Percentiles rank a stretch among this genome's conserved stretches.
phyloP scores from a whole-genome alignment of 345 rosid species.

The Sisymbrium irio region DNA sequence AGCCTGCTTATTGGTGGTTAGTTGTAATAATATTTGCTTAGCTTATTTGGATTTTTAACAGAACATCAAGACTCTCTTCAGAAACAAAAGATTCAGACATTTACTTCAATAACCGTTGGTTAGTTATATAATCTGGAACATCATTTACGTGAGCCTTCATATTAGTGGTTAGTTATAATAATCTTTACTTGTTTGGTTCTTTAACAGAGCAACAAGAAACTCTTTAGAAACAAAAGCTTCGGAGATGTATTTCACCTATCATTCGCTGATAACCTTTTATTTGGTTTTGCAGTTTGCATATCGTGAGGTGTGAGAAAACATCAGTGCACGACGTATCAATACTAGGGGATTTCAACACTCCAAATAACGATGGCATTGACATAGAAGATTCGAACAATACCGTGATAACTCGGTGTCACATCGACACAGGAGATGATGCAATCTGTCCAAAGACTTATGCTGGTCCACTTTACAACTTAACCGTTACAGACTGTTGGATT shows the following conservation, averaged over 20 bases:
- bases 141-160: too few relatives aligned
- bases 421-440: slow-evolving; percentile 92
- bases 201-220: too few relatives aligned
- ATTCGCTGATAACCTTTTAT: not conserved
- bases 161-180: too few relatives aligned
- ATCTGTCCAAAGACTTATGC: slow-evolving; percentile 82
- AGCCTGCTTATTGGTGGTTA: slow-evolving; percentile 98
- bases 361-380: slow-evolving; percentile 91
- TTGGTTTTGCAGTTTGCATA: slow-evolving; percentile 65
- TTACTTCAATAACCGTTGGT: too few relatives aligned
- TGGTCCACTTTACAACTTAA: slow-evolving; percentile 67
- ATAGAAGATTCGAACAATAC: slow-evolving; percentile 87
- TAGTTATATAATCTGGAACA: too few relatives aligned
- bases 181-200: too few relatives aligned
- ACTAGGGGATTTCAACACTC: slow-evolving; percentile 79
- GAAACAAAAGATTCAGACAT: too few relatives aligned
- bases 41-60: too few relatives aligned
- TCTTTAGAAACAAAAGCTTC: too few relatives aligned
- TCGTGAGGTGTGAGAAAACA: slow-evolving; percentile 66
- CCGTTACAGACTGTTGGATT: slow-evolving; percentile 81
- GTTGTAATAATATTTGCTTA: not conserved
- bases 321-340: slow-evolving; percentile 67
- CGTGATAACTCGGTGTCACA: slow-evolving; percentile 60
- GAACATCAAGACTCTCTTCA: too few relatives aligned
- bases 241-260: too few relatives aligned